Percentiles rank a stretch among this genome's conserved stretches.
These are phyloP conservation scores for Allomyces arbusculus DNA, from an alignment of 192 early-diverging fungal genomes.

Conservation along the genomic window DNA sequence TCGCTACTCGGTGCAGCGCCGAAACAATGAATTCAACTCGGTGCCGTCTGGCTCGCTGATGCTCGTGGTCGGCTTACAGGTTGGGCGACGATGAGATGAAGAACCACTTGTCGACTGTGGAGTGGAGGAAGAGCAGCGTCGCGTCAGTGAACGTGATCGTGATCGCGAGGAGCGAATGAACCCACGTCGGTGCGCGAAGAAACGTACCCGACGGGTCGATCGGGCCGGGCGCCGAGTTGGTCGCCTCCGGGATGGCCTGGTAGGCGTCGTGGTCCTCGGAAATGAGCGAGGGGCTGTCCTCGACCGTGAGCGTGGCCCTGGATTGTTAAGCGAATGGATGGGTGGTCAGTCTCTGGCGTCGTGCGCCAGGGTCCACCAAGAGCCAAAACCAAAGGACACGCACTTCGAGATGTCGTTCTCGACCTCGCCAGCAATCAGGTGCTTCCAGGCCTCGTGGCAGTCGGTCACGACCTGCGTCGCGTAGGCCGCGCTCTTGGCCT, in stretches of 20 bases:
- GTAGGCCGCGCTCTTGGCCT: conserved; percentile 66
- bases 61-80: neutral
- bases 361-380: too few relatives aligned
- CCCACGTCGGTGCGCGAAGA: conserved; percentile 14
- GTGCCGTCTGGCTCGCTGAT: too few relatives aligned
- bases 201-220: neutral
- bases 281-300: conserved; percentile 52
- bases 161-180: conserved; percentile 51
- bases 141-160: neutral
- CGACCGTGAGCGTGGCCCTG: conserved; percentile 47
- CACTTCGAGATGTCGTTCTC: conserved; percentile 47
- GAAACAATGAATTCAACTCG: too few relatives aligned
- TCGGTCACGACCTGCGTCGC: conserved; percentile 77
- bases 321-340: neutral
- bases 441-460: conserved; percentile 83
- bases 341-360: too few relatives aligned
- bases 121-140: conserved; percentile 8
- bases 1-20: too few relatives aligned
- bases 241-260: conserved; percentile 31
- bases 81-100: conserved; percentile 42
- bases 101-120: conserved; percentile 91
- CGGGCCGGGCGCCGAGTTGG: conserved; percentile 4
- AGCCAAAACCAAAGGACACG: conserved; percentile 1
- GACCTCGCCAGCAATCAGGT: conserved; percentile 44
- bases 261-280: conserved; percentile 29